Base-by-base conservation (phyloP, 805 yeast genomes). In the Kregervanrija pseudodelftensis region DNA sequence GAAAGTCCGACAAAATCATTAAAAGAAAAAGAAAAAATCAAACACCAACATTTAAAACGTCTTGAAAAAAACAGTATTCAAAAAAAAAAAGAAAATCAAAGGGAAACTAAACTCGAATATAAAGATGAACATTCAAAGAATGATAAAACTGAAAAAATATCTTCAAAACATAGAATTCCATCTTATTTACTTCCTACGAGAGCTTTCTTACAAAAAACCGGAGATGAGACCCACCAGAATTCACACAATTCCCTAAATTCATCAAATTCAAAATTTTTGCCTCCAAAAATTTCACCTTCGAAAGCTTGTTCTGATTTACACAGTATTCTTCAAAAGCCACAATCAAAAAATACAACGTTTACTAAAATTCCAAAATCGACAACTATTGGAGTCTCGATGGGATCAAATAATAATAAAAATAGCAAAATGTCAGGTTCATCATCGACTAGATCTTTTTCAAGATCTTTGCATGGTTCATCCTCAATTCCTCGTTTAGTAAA, bases 1-100 rank as follows among this genome's bases (percentile, higher is more conserved):
- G 60, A 59, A 8, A 59, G 63, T 42, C 66, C 66, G 3, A 61
- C 66, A 4, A 54, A 58, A 41, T 46, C 61, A 3, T 47, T 49
- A 9, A 48, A 42, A 11, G 61, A 59, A 36, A 58, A 54, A 33
- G 48, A 54, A 16, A 47, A 48, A 30, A 47, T 58, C 16, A 51
- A 53, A 47, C 53, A 52, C 10, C 54, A 49, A 30, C 58, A 57
- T 17, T 34, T 56, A 30, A 37, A 44, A n/a, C 48, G 15, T n/a
- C 36, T 13, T n/a, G 36, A 33, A 14, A 31, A 37, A 33, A 11
- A 14, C 3, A 44, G 35, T 34, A 30, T 31, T 8, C 37, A 43
- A 36, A 30, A 11, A 5, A 38, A 5, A 4, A 28, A 13, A 4
- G 41, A 4, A 30, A 17, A 7, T 2, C 2, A 33, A 9, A 14